A percentile compares a stretch with the other conserved stretches of the same genome.
These are phyloP conservation scores for Penicillium sp. DNA, from an alignment of 2,329 filamentous ascomycete genomes.

Conservation along the genomic window DNA sequence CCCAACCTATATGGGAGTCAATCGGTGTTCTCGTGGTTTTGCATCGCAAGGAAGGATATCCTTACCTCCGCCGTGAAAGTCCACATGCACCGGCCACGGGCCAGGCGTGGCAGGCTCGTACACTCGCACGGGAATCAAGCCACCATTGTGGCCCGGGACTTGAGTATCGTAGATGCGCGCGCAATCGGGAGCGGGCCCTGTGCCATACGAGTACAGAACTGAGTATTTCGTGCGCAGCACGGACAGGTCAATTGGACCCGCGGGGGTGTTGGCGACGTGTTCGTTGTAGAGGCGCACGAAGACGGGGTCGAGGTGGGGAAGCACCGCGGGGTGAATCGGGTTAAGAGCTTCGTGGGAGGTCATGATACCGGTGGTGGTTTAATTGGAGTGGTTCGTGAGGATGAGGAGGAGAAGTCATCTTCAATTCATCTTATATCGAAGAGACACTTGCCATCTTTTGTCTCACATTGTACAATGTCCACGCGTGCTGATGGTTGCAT, in stretches of 20 bases:
- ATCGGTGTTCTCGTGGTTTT: background rate
- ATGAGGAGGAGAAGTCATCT: background rate
- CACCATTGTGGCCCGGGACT: constrained; percentile 37
- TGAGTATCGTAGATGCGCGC: constrained; percentile 44
- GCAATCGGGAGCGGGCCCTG: constrained; percentile 46
- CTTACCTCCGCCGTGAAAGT: constrained; percentile 52
- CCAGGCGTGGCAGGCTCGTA: constrained; percentile 48
- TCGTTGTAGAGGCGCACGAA: constrained; percentile 54
- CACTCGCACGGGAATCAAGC: constrained; percentile 44
- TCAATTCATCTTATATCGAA: background rate
- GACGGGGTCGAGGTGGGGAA: constrained; percentile 49
- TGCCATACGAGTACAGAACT: constrained; percentile 50
- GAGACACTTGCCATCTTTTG: background rate
- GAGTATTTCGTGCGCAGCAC: constrained; percentile 48
- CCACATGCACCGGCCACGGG: constrained; percentile 51
- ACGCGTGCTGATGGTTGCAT: background rate
- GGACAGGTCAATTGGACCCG: constrained; percentile 44
- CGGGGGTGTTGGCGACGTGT: constrained; percentile 46
- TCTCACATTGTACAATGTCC: background rate
- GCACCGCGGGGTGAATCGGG: constrained; percentile 52
- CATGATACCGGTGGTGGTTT: constrained; percentile 2
- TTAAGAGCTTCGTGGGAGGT: constrained; percentile 50
- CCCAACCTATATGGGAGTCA: constrained; percentile 38
- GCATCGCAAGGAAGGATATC: background rate
- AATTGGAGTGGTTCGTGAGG: background rate